Conservation (phyloP, 179 eudicot genomes). For the Gypsophila paniculata region DNA sequence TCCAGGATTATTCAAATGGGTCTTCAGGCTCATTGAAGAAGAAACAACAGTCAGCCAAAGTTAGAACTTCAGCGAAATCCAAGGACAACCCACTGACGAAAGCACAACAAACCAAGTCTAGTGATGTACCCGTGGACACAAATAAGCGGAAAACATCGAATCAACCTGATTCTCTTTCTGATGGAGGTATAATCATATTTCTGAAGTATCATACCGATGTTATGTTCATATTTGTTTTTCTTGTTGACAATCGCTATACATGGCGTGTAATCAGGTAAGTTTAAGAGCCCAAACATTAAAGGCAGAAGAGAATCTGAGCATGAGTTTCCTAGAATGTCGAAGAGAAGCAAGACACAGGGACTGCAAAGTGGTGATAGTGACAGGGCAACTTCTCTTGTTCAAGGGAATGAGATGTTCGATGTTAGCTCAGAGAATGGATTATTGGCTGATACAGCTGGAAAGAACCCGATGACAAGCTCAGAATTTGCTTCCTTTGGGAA, state of each 20-base stretch:
- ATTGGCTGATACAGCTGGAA: slow-evolving; percentile 33
- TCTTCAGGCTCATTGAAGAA: slow-evolving; percentile 43
- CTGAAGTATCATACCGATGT: slow-evolving; percentile 8
- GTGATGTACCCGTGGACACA: slow-evolving; percentile 37
- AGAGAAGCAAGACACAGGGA: slow-evolving; percentile 50
- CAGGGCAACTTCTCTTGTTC: slow-evolving; percentile 37
- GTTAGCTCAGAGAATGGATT: slow-evolving; percentile 38
- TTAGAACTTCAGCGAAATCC: slow-evolving; percentile 36
- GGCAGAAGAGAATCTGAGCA: slow-evolving; percentile 48
- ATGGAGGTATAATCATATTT: slow-evolving; percentile 47
- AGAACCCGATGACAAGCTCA: slow-evolving; percentile 33
- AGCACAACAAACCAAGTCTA: slow-evolving; percentile 39
- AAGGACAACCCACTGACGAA: slow-evolving; percentile 32
- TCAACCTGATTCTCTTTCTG: slow-evolving; percentile 46
- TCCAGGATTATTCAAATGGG: slow-evolving; percentile 34
- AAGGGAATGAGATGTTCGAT: slow-evolving; percentile 37
- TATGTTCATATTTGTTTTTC: slow-evolving; percentile 12
- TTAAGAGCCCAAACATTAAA: slow-evolving; percentile 43
- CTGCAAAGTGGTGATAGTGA: slow-evolving; percentile 34
- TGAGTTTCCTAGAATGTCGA: slow-evolving; percentile 49
- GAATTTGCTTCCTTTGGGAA: slow-evolving; percentile 37
- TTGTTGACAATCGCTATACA: slow-evolving; percentile 11
- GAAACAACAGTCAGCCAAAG: slow-evolving; percentile 38
- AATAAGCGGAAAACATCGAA: slow-evolving; percentile 36
- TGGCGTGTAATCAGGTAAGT: slow-evolving; percentile 44